A percentile compares a stretch with the other conserved stretches of the same genome.
phyloP scores from a whole-genome alignment of 441 rosid genomes.

The Francoa sonchifolia region DNA sequence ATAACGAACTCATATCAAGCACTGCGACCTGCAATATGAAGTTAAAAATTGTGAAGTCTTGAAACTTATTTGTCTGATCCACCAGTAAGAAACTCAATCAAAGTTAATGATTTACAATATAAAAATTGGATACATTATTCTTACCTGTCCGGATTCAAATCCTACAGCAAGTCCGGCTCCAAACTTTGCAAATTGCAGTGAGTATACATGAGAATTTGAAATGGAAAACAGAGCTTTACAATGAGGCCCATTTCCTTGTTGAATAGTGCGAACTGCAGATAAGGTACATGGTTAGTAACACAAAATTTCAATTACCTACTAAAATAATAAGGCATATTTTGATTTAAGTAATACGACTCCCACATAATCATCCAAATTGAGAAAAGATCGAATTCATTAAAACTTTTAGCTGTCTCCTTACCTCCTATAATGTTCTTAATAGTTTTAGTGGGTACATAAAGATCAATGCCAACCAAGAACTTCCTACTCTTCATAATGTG shows the following conservation, averaged over 20 bases:
- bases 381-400: too few species aligned
- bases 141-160: constrained; percentile 64
- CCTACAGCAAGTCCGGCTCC: constrained; percentile 62
- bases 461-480: too few species aligned
- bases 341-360: too few species aligned
- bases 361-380: too few species aligned
- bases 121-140: constrained; percentile 17
- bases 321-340: too few species aligned
- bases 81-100: constrained; percentile 2
- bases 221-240: constrained; percentile 49
- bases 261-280: constrained; percentile 43
- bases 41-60: constrained; percentile 16
- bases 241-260: constrained; percentile 50
- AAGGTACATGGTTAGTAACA: constrained; percentile 7
- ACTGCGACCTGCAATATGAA: constrained; percentile 58
- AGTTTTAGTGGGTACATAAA: too few species aligned
- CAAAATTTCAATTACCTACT: too few species aligned
- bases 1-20: constrained; percentile 44
- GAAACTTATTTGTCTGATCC: constrained; percentile 11
- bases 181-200: constrained; percentile 35
- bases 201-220: constrained; percentile 37
- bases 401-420: too few species aligned
- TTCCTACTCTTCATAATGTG: too few species aligned
- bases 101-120: too few species aligned
- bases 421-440: too few species aligned